These are phyloP conservation scores for Nothophoma quercina DNA, from an alignment of 2,329 filamentous ascomycete species.

Conservation along the genomic window DNA sequence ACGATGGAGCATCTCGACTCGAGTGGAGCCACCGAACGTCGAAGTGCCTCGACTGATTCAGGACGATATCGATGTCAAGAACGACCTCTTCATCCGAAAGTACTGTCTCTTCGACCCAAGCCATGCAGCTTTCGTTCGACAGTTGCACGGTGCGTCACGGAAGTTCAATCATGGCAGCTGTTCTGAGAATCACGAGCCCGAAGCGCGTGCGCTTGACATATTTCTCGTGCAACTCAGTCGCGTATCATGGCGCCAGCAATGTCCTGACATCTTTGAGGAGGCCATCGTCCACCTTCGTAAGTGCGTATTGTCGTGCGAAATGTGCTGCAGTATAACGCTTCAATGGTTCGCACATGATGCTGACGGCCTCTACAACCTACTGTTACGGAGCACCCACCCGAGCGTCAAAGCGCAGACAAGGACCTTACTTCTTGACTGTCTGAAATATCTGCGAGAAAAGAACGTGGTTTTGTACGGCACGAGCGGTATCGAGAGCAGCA, in stretches of 20 bases:
- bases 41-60: constrained; percentile 55
- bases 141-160: constrained; percentile 66
- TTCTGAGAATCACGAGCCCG: constrained; percentile 54
- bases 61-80: constrained; percentile 72
- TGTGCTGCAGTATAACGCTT: constrained; percentile 66
- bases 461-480: constrained; percentile 38
- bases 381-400: constrained; percentile 51
- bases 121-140: constrained; percentile 72
- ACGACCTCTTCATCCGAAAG: constrained; percentile 74
- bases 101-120: constrained; percentile 81
- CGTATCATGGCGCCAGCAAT: constrained; percentile 74
- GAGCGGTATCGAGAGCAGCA: too few species aligned
- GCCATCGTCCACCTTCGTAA: constrained; percentile 62
- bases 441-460: constrained; percentile 43
- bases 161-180: constrained; percentile 59
- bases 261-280: constrained; percentile 67
- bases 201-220: constrained; percentile 62
- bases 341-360: constrained; percentile 66
- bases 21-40: constrained; percentile 56
- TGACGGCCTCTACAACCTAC: constrained; percentile 68
- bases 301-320: constrained; percentile 59
- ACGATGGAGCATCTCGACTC: constrained; percentile 50
- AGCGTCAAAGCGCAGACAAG: constrained; percentile 41
- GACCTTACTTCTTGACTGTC: constrained; percentile 41
- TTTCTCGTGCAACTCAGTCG: constrained; percentile 75